These are phyloP conservation scores for Epichloe brachyelytri DNA, from an alignment of 2,329 filamentous ascomycete genomes.

Conservation along the genomic window DNA sequence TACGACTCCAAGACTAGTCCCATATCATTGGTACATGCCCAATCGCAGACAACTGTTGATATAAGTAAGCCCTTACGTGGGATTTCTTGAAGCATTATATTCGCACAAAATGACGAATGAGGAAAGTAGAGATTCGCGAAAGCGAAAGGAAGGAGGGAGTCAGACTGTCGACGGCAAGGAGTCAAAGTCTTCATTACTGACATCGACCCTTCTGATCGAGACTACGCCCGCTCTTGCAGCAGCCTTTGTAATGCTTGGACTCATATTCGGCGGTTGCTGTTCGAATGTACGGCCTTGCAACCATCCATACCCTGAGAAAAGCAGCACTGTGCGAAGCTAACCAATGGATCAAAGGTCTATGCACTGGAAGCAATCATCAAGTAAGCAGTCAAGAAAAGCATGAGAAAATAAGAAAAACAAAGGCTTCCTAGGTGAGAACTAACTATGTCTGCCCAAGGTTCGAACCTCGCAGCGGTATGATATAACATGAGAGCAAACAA, in stretches of 20 bases:
- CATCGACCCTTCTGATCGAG: background rate
- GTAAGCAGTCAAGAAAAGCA: constrained; percentile 36
- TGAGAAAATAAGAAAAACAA: background rate
- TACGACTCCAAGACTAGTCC: too few species aligned
- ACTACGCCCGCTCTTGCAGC: constrained; percentile 31
- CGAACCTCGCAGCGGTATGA: constrained; percentile 67
- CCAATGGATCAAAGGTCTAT: constrained; percentile 57
- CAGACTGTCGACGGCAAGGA: background rate
- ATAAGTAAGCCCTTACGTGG: too few species aligned
- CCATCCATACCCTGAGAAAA: background rate
- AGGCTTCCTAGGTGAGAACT: background rate
- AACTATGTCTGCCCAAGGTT: constrained; percentile 37
- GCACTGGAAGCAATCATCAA: constrained; percentile 90
- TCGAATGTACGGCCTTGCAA: constrained; percentile 55
- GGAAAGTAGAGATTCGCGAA: background rate
- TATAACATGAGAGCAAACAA: background rate
- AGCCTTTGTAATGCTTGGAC: constrained; percentile 53
- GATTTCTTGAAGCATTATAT: background rate
- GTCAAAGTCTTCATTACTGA: background rate
- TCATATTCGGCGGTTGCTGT: constrained; percentile 95
- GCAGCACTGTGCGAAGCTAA: background rate
- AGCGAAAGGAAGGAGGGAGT: background rate
- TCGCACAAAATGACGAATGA: background rate
- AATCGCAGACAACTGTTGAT: background rate
- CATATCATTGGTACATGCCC: background rate